phyloP scores from a whole-genome alignment of 768 basidiomycete genomes.

The Hysterangium stoloniferum region DNA sequence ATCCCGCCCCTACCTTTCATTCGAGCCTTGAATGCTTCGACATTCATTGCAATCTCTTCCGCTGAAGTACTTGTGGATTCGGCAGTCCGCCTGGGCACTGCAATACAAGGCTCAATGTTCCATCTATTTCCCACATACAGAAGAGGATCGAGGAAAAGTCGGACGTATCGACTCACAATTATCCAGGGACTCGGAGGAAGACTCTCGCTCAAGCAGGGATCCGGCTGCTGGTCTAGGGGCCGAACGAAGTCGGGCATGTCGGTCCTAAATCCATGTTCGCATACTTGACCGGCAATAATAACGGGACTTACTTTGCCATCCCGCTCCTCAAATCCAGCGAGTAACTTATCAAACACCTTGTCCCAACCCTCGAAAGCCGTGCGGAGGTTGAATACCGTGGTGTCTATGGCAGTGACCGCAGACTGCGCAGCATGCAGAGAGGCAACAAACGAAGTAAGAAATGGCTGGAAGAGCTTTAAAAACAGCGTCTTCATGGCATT shows the following conservation, averaged over 20 bases:
- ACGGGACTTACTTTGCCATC: constrained; percentile 49
- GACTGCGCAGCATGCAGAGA: constrained; percentile 61
- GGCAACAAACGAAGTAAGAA: constrained; percentile 74
- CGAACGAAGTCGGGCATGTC: constrained; percentile 53
- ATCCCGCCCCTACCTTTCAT: constrained; percentile 68
- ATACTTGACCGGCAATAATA: not conserved
- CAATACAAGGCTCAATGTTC: not conserved
- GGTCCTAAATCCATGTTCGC: constrained; percentile 57
- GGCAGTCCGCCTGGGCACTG: constrained; percentile 42
- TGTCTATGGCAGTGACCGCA: constrained; percentile 24
- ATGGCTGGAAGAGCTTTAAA: constrained; percentile 78
- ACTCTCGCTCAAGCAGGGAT: constrained; percentile 31
- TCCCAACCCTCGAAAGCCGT: constrained; percentile 78
- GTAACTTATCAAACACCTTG: constrained; percentile 63
- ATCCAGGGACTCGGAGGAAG: constrained; percentile 43
- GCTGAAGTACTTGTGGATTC: constrained; percentile 57
- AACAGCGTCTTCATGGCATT: constrained; percentile 76
- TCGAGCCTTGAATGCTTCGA: constrained; percentile 81
- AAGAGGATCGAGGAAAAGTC: not conserved
- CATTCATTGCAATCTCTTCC: constrained; percentile 87
- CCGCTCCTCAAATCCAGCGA: constrained; percentile 67
- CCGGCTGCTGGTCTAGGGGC: constrained; percentile 27
- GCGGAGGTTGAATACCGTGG: constrained; percentile 57
- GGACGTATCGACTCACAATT: constrained; percentile 8
- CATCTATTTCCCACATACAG: no score